Evolutionary conservation across 2,329 filamentous ascomycete species (phyloP).

Genomic region (Coniochaeta sp.): DNA sequence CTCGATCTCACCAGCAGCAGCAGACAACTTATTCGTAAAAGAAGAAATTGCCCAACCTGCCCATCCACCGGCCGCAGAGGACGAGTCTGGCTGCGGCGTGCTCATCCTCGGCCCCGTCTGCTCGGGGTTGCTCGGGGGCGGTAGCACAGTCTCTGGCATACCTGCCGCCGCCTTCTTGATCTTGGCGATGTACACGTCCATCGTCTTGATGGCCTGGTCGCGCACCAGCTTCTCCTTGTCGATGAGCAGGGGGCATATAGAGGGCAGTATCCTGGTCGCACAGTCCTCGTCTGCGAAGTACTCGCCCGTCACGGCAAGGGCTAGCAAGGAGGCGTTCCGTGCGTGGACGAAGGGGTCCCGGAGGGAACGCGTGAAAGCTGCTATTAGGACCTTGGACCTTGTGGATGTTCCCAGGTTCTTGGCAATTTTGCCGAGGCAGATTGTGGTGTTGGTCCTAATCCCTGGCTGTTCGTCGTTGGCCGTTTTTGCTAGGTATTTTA

Average conservation of each 20-base stretch:
- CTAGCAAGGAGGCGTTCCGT: constrained; percentile 80
- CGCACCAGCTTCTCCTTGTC: constrained; percentile 95
- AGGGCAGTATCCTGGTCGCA: constrained; percentile 74
- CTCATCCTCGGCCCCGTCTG: constrained; percentile 62
- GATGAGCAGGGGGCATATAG: constrained; percentile 77
- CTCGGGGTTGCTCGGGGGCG: constrained; percentile 50
- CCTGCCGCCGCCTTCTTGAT: constrained; percentile 70
- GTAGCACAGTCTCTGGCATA: constrained; percentile 75
- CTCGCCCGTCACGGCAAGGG: constrained; percentile 77
- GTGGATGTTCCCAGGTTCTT: constrained; percentile 75
- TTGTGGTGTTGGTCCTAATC: constrained; percentile 96
- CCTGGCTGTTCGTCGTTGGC: constrained; percentile 97
- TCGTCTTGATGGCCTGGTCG: constrained; percentile 82
- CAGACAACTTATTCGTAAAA: constrained; percentile 88
- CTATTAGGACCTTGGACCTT: constrained; percentile 82
- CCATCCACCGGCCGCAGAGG: constrained; percentile 58
- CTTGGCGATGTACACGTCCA: constrained; percentile 78
- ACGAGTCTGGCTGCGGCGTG: constrained; percentile 60
- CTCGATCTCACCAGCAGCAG: constrained; percentile 85
- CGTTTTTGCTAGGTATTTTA: constrained; percentile 87
- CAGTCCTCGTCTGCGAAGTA: constrained; percentile 87
- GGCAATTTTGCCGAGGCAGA: constrained; percentile 93
- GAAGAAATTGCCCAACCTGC: constrained; percentile 97
- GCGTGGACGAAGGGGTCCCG: constrained; percentile 94
- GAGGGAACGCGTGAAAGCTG: constrained; percentile 83